These are phyloP conservation scores for Neocucurbitaria cava DNA, from an alignment of 2,329 filamentous ascomycete species.

Conservation along the genomic window DNA sequence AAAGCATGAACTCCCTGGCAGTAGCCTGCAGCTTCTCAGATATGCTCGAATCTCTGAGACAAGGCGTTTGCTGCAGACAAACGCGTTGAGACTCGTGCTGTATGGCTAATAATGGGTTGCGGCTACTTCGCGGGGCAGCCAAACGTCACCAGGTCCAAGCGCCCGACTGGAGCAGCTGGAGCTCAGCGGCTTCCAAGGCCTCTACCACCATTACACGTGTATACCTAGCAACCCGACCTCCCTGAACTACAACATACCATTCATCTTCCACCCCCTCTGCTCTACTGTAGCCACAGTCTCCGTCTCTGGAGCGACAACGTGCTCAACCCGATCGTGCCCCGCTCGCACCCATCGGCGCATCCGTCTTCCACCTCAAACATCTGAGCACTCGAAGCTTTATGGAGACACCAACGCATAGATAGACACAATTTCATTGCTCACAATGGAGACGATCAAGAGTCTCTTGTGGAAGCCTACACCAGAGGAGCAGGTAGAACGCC, in stretches of 20 bases:
- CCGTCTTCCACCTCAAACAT: background rate
- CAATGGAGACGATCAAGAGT: conserved; percentile 85
- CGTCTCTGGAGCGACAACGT: background rate
- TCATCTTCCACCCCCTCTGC: background rate
- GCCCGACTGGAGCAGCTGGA: conserved; percentile 12
- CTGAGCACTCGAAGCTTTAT: background rate
- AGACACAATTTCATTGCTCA: conserved; percentile 3
- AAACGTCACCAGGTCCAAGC: conserved; percentile 36
- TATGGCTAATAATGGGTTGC: conserved; percentile 31
- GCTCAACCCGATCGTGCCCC: background rate
- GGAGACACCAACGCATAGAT: background rate
- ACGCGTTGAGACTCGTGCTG: background rate
- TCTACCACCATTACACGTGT: conserved; percentile 13
- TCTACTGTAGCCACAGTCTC: background rate
- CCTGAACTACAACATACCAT: background rate
- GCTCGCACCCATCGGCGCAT: conserved; percentile 5
- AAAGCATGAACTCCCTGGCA: conserved; percentile 2
- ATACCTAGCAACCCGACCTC: conserved; percentile 8
- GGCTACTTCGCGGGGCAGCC: conserved; percentile 27
- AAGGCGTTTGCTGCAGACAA: conserved; percentile 11
- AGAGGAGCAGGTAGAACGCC: conserved; percentile 77
- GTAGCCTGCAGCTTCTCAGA: conserved; percentile 2
- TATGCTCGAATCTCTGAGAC: conserved; percentile 6
- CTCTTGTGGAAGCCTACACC: conserved; percentile 94
- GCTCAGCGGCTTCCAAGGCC: conserved; percentile 26